Conservation (phyloP, 495 filamentous ascomycete species). For the Lentithecium fluviatile region DNA sequence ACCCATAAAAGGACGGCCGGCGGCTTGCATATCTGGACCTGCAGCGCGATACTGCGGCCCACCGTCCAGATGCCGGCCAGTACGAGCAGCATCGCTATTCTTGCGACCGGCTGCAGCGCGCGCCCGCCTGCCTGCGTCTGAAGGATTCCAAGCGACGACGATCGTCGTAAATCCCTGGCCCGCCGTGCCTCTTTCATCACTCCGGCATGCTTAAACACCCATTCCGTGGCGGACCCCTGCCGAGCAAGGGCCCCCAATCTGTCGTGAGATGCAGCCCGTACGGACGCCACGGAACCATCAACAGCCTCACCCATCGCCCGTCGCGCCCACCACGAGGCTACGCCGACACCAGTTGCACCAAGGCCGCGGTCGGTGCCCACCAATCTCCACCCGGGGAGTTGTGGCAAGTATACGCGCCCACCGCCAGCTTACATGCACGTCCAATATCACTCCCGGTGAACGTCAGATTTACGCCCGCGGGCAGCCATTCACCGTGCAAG, state of each 20-base stretch:
- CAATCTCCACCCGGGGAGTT: not conserved
- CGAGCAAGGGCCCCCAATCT: not conserved
- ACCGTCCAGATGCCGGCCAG: constrained; percentile 8
- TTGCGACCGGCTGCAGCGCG: constrained; percentile 14
- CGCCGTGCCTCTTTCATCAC: not conserved
- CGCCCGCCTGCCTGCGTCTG: constrained; percentile 4
- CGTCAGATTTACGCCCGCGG: too few species aligned
- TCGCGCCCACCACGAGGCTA: not conserved
- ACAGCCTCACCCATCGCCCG: not conserved
- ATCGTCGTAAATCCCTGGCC: constrained; percentile 6
- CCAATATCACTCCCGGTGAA: too few species aligned
- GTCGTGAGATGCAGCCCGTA: not conserved
- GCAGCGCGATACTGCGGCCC: constrained; percentile 7
- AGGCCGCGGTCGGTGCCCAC: not conserved
- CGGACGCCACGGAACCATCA: not conserved
- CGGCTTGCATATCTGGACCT: constrained; percentile 23
- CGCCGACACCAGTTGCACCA: not conserved
- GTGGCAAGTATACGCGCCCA: too few species aligned
- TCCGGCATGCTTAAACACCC: not conserved
- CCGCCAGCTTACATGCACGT: too few species aligned
- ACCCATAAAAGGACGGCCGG: constrained; percentile 20
- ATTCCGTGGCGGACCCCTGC: not conserved
- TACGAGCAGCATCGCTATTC: constrained; percentile 14
- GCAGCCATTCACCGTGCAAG: too few species aligned
- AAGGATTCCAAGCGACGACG: not conserved